Evolutionary conservation across 331 rosid genomes (phyloP).

Genomic region (Dryas integrifolia): DNA sequence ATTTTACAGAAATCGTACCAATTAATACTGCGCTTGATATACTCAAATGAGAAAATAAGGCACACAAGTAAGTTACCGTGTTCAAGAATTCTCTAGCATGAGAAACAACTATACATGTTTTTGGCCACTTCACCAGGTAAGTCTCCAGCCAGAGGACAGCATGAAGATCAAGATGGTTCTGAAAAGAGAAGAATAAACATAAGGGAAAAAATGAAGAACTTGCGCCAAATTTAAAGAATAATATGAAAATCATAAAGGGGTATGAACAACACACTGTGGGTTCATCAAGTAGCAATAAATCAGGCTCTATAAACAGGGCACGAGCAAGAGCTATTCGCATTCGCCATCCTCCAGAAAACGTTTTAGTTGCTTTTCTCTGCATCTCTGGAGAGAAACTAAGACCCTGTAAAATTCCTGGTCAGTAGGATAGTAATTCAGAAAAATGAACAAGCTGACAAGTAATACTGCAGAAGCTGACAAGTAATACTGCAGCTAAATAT

Average conservation of each 20-base stretch:
- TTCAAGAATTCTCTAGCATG: constrained; percentile 98
- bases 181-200: constrained; percentile 28
- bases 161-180: constrained; percentile 99
- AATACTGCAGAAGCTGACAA: not conserved
- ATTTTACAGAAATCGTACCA: not conserved
- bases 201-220: not conserved
- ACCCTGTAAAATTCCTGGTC: constrained; percentile 58
- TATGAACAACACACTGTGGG: constrained; percentile 63
- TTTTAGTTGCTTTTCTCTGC: constrained; percentile 82
- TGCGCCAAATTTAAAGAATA: constrained; percentile 10
- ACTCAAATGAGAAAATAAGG: constrained; percentile 9
- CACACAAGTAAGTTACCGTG: constrained; percentile 58
- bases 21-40: not conserved
- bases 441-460: not conserved
- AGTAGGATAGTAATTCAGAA: constrained; percentile 22
- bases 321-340: constrained; percentile 99
- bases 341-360: constrained; percentile 99
- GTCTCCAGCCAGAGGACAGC: constrained; percentile 97
- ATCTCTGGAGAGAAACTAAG: constrained; percentile 88
- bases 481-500: not conserved
- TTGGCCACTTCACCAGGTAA: constrained; percentile 93
- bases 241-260: constrained; percentile 14
- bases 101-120: constrained; percentile 92
- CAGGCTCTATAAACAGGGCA: constrained; percentile 93
- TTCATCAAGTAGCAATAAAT: constrained; percentile 88